Percentiles rank a stretch among this genome's conserved stretches.
Evolutionary conservation across 352 stramenopile genomes (phyloP).

Genomic region (Phytophthora chlamydospora): DNA sequence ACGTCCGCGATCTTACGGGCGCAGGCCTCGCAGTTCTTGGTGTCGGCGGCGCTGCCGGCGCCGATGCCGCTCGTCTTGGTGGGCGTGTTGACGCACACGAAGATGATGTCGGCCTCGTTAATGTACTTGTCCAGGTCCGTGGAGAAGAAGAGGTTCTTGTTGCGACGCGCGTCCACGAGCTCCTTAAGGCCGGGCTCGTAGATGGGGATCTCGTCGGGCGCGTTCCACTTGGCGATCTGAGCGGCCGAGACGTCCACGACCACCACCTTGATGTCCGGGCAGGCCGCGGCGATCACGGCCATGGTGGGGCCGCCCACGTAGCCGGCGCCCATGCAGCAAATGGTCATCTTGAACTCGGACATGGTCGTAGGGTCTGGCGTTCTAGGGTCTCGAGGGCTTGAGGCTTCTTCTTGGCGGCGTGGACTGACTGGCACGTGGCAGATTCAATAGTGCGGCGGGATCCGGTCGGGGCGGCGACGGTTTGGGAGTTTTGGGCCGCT

Average conservation of each 20-base stretch:
- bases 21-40: conserved; percentile 99
- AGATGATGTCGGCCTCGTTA: conserved; percentile 97
- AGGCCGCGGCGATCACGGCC: conserved; percentile 98
- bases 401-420: conserved; percentile 10
- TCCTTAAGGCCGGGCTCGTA: conserved; percentile 99
- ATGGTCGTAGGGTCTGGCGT: conserved; percentile 16
- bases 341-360: conserved; percentile 81
- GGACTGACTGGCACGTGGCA: conserved; percentile 19
- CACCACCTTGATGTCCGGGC: conserved; percentile 97
- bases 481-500: conserved; percentile 2
- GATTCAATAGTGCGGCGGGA: conserved; percentile 33
- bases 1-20: conserved; percentile 98
- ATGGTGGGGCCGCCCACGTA: conserved; percentile 99
- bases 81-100: conserved; percentile 99
- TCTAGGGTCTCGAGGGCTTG: too few species aligned
- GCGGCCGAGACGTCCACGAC: conserved; percentile 96
- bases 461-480: conserved; percentile 3
- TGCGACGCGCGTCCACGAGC: conserved; percentile 92
- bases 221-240: conserved; percentile 99
- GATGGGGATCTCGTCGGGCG: conserved; percentile 94
- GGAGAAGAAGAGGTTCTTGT: conserved; percentile 99
- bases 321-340: conserved; percentile 97
- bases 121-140: conserved; percentile 98
- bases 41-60: conserved; percentile 97
- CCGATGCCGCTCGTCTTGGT: conserved; percentile 98